Evolutionary conservation across 1,139 yeast genomes (phyloP).

Genomic region (Zygotorulaspora mrakii): DNA sequence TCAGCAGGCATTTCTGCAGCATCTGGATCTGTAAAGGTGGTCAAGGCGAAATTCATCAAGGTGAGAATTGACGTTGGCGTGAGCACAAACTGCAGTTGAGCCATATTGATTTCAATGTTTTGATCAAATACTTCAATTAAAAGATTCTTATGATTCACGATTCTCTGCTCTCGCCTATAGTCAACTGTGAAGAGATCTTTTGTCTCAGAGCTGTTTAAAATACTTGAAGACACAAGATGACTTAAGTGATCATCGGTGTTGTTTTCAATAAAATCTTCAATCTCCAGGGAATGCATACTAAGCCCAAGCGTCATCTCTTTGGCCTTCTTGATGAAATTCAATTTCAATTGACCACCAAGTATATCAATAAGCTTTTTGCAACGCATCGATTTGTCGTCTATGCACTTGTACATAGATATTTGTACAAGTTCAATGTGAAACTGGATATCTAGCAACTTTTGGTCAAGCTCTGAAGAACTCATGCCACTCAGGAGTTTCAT

Average conservation of each 20-base stretch:
- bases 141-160: constrained; percentile 54
- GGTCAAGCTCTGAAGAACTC: constrained; percentile 39
- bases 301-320: constrained; percentile 66
- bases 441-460: constrained; percentile 65
- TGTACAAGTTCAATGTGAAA: constrained; percentile 64
- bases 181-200: constrained; percentile 59
- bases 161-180: constrained; percentile 56
- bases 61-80: constrained; percentile 78
- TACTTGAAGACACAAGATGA: constrained; percentile 65
- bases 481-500: constrained; percentile 20
- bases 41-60: constrained; percentile 71
- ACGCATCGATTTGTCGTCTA: constrained; percentile 54
- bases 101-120: constrained; percentile 66
- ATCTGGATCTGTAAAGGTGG: constrained; percentile 81
- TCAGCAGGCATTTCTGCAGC: constrained; percentile 68
- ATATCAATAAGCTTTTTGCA: constrained; percentile 71
- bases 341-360: constrained; percentile 58
- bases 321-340: constrained; percentile 58
- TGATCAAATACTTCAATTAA: constrained; percentile 74
- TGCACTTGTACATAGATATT: constrained; percentile 64
- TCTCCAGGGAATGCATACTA: constrained; percentile 56
- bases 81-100: constrained; percentile 73
- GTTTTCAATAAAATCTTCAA: constrained; percentile 72
- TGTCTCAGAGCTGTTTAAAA: constrained; percentile 35
- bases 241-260: constrained; percentile 63